phyloP scores from a whole-genome alignment of 2,329 filamentous ascomycete genomes.

The Bipolaris victoriae region DNA sequence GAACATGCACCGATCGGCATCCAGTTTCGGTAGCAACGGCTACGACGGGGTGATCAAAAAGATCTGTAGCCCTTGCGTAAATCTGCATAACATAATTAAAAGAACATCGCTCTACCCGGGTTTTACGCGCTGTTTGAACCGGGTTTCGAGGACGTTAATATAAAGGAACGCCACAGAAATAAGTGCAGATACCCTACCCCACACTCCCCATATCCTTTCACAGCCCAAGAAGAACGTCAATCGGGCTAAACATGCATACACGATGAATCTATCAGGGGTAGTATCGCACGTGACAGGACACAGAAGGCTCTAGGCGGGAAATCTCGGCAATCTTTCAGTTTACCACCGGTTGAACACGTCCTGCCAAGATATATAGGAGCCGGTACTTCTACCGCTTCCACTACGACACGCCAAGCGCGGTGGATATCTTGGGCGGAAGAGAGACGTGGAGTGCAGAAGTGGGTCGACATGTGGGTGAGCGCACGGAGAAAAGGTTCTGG shows the following conservation, averaged over 20 bases:
- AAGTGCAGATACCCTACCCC: constrained; percentile 4
- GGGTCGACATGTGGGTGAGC: constrained; percentile 8
- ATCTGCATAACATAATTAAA: constrained; percentile 12
- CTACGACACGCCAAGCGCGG: constrained; percentile 8
- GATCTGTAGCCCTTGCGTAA: constrained; percentile 3
- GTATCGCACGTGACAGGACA: constrained; percentile 8
- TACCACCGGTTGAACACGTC: constrained; percentile 11
- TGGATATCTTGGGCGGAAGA: constrained; percentile 8
- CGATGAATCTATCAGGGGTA: background rate
- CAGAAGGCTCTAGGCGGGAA: constrained; percentile 3
- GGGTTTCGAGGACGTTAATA: constrained; percentile 18
- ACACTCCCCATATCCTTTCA: constrained; percentile 2
- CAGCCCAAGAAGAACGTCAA: background rate
- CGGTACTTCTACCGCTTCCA: constrained; percentile 9
- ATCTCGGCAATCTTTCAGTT: constrained; percentile 11
- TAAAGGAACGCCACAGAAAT: constrained; percentile 10
- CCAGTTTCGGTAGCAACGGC: constrained; percentile 1
- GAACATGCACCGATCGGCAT: constrained; percentile 1
- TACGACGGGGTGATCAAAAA: background rate
- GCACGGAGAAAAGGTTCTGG: background rate
- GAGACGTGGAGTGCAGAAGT: constrained; percentile 12
- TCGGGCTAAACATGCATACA: constrained; percentile 1
- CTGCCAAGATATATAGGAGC: constrained; percentile 9
- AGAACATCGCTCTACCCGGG: constrained; percentile 11
- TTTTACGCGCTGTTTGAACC: constrained; percentile 12